Evolutionary conservation across 202 grass and related monocot species (phyloP).

Genomic region (Eragrostis tef): DNA sequence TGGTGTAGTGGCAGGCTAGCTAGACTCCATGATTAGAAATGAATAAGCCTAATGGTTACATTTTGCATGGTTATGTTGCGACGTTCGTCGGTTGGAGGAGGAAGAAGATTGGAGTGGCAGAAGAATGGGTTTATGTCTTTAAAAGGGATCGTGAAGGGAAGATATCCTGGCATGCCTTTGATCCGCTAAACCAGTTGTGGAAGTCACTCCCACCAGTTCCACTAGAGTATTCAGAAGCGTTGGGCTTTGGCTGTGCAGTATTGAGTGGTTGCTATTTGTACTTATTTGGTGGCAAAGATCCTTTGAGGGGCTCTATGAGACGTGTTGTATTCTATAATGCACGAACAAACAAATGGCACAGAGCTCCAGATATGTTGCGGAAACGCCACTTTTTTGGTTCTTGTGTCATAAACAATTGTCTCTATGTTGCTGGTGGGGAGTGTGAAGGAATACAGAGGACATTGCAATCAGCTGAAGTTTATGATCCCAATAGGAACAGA

Average conservation of each 20-base stretch:
- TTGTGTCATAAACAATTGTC: conserved; percentile 82
- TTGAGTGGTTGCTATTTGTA: conserved; percentile 77
- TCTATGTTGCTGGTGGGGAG: conserved; percentile 81
- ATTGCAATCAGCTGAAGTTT: conserved; percentile 72
- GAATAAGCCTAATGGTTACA: conserved; percentile 3
- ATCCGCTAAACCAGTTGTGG: conserved; percentile 70
- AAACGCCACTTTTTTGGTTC: conserved; percentile 83
- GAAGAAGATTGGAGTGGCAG: conserved; percentile 64
- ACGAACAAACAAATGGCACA: conserved; percentile 81
- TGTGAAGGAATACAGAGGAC: conserved; percentile 85
- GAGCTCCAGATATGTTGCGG: conserved; percentile 80
- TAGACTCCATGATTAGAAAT: conserved; percentile 39
- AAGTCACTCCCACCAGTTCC: conserved; percentile 78
- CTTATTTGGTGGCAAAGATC: conserved; percentile 83
- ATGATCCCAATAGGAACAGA: conserved; percentile 76
- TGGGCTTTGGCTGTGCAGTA: conserved; percentile 77
- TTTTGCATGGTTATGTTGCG: neutral
- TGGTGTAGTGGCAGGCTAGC: conserved; percentile 33
- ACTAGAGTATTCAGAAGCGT: conserved; percentile 66
- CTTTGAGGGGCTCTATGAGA: conserved; percentile 75
- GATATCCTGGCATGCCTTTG: conserved; percentile 90
- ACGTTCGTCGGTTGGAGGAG: neutral
- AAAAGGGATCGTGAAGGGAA: conserved; percentile 87
- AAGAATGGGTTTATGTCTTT: conserved; percentile 83
- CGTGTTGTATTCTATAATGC: conserved; percentile 83